Conservation (phyloP, 495 filamentous ascomycete species). For the Neurospora terricola region DNA sequence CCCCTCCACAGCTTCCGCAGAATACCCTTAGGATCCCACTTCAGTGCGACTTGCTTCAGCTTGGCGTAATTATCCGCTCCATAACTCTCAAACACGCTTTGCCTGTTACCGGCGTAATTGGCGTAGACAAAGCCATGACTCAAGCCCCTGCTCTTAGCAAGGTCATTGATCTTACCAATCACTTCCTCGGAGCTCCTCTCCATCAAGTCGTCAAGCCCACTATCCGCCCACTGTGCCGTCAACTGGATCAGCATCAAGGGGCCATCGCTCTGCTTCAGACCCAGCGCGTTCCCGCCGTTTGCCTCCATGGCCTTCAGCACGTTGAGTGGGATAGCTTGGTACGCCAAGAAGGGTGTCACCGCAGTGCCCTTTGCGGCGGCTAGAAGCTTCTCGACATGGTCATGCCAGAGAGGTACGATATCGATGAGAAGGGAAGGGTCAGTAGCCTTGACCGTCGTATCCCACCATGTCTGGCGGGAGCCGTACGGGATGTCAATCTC, state of each 20-base stretch:
- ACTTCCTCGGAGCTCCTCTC: slow-evolving; percentile 18
- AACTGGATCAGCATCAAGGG: slow-evolving; percentile 14
- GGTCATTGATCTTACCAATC: slow-evolving; percentile 19
- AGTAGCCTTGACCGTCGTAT: slow-evolving; percentile 8
- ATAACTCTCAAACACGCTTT: slow-evolving; percentile 36
- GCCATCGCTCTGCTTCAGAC: slow-evolving; percentile 15
- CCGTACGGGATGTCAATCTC: slow-evolving; percentile 8
- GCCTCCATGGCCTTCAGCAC: slow-evolving; percentile 17
- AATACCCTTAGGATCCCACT: slow-evolving; percentile 33
- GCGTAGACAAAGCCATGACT: slow-evolving; percentile 48
- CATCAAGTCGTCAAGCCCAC: slow-evolving; percentile 17
- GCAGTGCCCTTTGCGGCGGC: slow-evolving; percentile 1
- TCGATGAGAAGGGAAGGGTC: slow-evolving; percentile 9
- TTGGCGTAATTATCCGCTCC: slow-evolving; percentile 25
- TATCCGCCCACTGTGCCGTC: slow-evolving; percentile 5
- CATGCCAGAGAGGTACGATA: slow-evolving; percentile 10
- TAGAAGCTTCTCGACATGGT: slow-evolving; percentile 2
- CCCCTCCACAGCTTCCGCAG: slow-evolving; percentile 33
- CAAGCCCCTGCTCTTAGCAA: slow-evolving; percentile 32
- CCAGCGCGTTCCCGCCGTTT: slow-evolving; percentile 24
- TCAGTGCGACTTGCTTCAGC: slow-evolving; percentile 26
- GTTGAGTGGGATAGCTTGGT: slow-evolving; percentile 16
- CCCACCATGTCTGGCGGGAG: slow-evolving; percentile 10
- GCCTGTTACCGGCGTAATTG: slow-evolving; percentile 34
- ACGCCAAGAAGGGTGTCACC: slow-evolving; percentile 7